A percentile compares a stretch with the other conserved stretches of the same genome.
These are phyloP conservation scores for Starmerella bombi DNA, from an alignment of 805 yeast species.

Conservation along the genomic window DNA sequence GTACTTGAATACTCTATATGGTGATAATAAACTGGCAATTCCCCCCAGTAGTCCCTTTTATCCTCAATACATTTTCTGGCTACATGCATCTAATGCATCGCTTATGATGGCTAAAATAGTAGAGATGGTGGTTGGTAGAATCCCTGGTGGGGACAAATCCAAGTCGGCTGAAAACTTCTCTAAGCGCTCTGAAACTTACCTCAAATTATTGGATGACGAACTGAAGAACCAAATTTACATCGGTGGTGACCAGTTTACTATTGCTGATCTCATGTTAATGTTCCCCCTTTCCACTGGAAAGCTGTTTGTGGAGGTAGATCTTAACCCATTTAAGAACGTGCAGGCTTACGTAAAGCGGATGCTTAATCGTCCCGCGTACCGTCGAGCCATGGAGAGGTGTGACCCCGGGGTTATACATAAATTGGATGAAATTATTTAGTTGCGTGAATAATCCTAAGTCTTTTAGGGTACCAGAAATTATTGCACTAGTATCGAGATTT, in stretches of 20 bases:
- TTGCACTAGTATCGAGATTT: no score
- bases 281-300: conserved; percentile 4
- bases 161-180: conserved; percentile 17
- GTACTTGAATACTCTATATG: conserved; percentile 40
- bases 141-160: conserved; percentile 2
- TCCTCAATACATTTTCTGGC: conserved; percentile 40
- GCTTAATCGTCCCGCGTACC: conserved; percentile 3
- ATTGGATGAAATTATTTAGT: no score
- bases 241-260: conserved; percentile 44
- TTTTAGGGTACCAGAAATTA: no score
- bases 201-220: conserved; percentile 32
- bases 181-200: conserved; percentile 29
- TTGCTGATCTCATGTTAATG: conserved; percentile 41
- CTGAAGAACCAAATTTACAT: conserved; percentile 39
- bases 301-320: conserved; percentile 1
- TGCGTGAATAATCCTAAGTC: no score
- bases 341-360: conserved; percentile 4
- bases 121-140: conserved; percentile 28
- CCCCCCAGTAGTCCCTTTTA: conserved; percentile 31
- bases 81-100: conserved; percentile 37
- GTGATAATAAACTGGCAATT: conserved; percentile 30
- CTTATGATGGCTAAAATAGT: conserved; percentile 38
- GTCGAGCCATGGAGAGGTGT: conserved; percentile 3
- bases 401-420: not conserved
- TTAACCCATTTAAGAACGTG: not conserved